These are phyloP conservation scores for Suillus cothurnatus DNA, from an alignment of 768 basidiomycete genomes.

Conservation along the genomic window DNA sequence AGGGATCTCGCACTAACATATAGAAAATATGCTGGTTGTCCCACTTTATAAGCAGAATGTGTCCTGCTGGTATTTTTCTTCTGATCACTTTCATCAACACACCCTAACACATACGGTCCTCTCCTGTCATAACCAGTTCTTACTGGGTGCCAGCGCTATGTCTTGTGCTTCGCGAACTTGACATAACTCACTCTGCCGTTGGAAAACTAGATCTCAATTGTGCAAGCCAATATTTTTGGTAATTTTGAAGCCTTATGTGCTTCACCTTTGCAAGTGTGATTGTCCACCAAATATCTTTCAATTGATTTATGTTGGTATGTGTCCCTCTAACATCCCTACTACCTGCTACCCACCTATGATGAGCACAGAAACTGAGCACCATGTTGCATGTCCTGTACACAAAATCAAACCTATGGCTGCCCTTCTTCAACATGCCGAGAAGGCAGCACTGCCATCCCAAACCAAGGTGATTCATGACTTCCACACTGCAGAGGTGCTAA, in stretches of 20 bases:
- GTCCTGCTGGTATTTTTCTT: too few species aligned
- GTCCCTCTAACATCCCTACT: background rate
- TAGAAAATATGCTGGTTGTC: too few species aligned
- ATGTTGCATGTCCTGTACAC: background rate
- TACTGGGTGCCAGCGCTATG: too few species aligned
- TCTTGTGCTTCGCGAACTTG: too few species aligned
- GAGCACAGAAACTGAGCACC: background rate
- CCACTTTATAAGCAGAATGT: too few species aligned
- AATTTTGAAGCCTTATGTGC: background rate
- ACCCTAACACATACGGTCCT: too few species aligned
- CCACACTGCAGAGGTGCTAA: background rate
- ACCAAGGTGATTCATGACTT: background rate
- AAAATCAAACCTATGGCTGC: background rate
- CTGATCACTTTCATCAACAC: too few species aligned
- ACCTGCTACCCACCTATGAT: background rate
- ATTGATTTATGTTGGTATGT: background rate
- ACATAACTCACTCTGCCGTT: too few species aligned
- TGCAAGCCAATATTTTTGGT: background rate
- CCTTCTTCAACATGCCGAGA: background rate
- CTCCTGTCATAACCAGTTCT: too few species aligned
- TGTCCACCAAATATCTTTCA: background rate
- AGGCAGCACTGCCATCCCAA: background rate
- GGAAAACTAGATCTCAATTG: background rate
- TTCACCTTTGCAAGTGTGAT: background rate
- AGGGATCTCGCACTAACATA: too few species aligned